Evolutionary conservation across 805 yeast species (phyloP), one percentile per base, ranked within the genome.

Genomic region (Pichia eremophila): DNA sequence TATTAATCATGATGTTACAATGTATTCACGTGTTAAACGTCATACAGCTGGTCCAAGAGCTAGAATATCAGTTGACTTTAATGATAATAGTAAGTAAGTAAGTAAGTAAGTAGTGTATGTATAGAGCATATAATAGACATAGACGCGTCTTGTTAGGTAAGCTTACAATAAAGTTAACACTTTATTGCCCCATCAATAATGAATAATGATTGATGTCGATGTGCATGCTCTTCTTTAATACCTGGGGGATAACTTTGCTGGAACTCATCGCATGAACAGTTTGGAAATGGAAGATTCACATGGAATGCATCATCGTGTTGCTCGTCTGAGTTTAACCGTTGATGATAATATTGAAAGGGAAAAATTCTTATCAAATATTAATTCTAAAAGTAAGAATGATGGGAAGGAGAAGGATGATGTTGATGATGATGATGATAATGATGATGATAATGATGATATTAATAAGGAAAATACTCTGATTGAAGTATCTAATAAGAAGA

Each of bases 21-120:
- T 89, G 63, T 89, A 84, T 79, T 82, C 83, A 64, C 75, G 97
- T 54, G 95, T 89, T 19, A 85, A 84, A 65, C 73, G 96, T 55
- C 69, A 63, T 31, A 62, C 66, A 0, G 65, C 53, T 8, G 69
- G 65, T 34, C 49, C 47, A 8, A 37, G 72, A 64, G 43, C 67
- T 52, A 57, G 71, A 61, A 52, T 63, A 8, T 46, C 43, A 5
- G 64, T 64, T 12, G 62, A 66, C 38, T 64, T 51, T 38, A 60
- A 66, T 47, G 69, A 66, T 44, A 64, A 66, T 44, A 54, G 63
- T 5, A 57, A 54, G 12, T 29, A 29, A 11, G 7, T 19, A 19
- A 19, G 22, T 19, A 19, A 19, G 22, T 19, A 19, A 19, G 22
- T 19, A 19, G 22, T 19, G 22, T 19, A 4, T 19, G 4, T 19